Conservation (phyloP, 495 filamentous ascomycete genomes). For the Podospora sp. region DNA sequence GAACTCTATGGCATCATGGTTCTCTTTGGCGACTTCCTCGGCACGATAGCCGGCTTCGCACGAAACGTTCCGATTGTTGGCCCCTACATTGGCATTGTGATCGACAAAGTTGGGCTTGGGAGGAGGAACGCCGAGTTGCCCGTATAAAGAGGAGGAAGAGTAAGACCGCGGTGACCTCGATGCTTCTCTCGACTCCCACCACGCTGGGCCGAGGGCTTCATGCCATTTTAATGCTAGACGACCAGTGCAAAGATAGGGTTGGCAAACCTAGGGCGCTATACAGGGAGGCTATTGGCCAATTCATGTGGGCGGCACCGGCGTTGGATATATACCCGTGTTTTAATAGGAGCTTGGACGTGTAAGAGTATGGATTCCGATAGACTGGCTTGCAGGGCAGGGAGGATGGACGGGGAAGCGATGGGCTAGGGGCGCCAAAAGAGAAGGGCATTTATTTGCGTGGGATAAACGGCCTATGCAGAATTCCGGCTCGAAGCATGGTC, state of each 20-base stretch:
- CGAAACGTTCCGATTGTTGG: slow-evolving; percentile 83
- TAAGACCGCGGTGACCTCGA: neutral
- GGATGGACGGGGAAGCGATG: neutral
- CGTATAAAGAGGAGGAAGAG: slow-evolving; percentile 53
- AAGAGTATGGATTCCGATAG: slow-evolving; percentile 16
- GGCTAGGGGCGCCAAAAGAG: slow-evolving; percentile 9
- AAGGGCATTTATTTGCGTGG: slow-evolving; percentile 18
- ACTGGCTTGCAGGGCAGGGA: neutral
- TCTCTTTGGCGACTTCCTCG: slow-evolving; percentile 92
- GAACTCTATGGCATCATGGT: slow-evolving; percentile 92
- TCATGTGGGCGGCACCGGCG: slow-evolving; percentile 18
- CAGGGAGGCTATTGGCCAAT: neutral
- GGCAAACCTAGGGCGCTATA: neutral
- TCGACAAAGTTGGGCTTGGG: slow-evolving; percentile 65
- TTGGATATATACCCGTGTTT: slow-evolving; percentile 33
- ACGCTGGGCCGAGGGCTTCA: neutral
- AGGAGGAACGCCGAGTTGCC: slow-evolving; percentile 76
- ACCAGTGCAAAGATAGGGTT: neutral
- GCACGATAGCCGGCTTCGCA: slow-evolving; percentile 87
- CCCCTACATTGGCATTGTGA: slow-evolving; percentile 70
- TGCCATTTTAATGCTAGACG: slow-evolving; percentile 7
- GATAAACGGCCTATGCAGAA: slow-evolving; percentile 37
- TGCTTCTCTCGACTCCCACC: neutral
- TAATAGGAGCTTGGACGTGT: slow-evolving; percentile 22
- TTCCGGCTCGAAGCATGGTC: slow-evolving; percentile 25